Evolutionary conservation across 768 basidiomycete genomes (phyloP).

Genomic region (Neoboletus magnificus): DNA sequence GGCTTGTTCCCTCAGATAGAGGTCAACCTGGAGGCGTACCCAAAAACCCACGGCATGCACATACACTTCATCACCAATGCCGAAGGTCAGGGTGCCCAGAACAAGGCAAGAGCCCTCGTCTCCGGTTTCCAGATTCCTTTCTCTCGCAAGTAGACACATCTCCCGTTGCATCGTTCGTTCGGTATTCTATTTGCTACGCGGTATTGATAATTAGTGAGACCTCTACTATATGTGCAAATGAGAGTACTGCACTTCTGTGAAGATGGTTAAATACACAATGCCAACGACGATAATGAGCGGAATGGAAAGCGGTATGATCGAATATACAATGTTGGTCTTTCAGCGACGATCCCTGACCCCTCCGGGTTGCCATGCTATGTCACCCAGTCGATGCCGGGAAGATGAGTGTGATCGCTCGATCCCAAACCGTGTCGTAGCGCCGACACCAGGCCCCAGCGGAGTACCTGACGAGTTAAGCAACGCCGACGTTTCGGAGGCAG

Average conservation of each 20-base stretch:
- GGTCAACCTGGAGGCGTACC: conserved; percentile 89
- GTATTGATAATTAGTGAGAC: conserved; percentile 24
- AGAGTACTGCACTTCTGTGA: conserved; percentile 24
- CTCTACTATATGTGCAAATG: conserved; percentile 30
- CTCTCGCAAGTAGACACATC: conserved; percentile 37
- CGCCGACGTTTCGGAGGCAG: conserved; percentile 65
- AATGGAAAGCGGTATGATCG: conserved; percentile 8
- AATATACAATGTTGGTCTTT: conserved; percentile 6
- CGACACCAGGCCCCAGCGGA: conserved; percentile 11
- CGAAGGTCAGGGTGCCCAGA: conserved; percentile 84
- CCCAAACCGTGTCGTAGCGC: conserved; percentile 28
- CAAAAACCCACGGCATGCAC: conserved; percentile 84
- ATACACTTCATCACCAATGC: conserved; percentile 92
- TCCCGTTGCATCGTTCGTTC: neutral
- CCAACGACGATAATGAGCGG: conserved; percentile 13
- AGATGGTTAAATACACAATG: conserved; percentile 20
- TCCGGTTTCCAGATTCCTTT: conserved; percentile 95
- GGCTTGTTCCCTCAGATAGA: conserved; percentile 94
- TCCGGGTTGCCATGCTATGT: conserved; percentile 56
- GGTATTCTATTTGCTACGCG: conserved; percentile 6
- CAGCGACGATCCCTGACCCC: conserved; percentile 19
- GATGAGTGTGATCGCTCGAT: conserved; percentile 37
- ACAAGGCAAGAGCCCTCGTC: conserved; percentile 78
- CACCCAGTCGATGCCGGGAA: conserved; percentile 54
- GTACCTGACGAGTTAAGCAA: conserved; percentile 24